Evolutionary conservation across 2,329 filamentous ascomycete genomes (phyloP).

Genomic region (Botrytis medusae): DNA sequence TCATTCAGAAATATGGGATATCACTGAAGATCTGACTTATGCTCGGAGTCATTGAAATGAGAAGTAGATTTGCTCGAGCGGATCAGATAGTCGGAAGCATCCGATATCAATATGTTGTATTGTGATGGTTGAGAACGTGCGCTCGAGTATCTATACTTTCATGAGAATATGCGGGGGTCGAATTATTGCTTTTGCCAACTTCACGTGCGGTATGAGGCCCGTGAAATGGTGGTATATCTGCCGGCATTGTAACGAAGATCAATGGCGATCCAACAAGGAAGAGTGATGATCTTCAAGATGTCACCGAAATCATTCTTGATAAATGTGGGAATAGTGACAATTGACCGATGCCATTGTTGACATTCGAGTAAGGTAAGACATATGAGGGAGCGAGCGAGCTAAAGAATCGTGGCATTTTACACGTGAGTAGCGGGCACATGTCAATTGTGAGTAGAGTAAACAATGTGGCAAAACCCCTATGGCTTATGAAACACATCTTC

Average conservation of each 20-base stretch:
- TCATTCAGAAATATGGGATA: background rate
- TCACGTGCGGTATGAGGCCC: background rate
- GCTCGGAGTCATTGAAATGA: background rate
- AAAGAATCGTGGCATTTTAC: background rate
- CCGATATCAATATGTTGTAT: background rate
- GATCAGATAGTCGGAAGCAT: background rate
- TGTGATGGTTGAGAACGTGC: background rate
- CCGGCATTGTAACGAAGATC: background rate
- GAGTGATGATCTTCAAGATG: background rate
- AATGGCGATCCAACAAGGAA: background rate
- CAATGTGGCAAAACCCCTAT: no score
- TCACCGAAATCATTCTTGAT: background rate
- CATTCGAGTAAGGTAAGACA: slow-evolving; percentile 2
- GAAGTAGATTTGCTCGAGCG: background rate
- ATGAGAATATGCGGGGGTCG: background rate
- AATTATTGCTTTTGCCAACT: background rate
- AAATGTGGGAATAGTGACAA: background rate
- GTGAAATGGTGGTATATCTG: background rate
- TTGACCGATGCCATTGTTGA: background rate
- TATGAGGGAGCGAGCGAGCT: background rate
- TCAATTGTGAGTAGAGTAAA: background rate
- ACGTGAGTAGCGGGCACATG: background rate
- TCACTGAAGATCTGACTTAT: background rate
- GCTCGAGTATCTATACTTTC: background rate
- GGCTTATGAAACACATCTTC: background rate